Percentiles rank a stretch among this genome's conserved stretches.
Evolutionary conservation across 2,329 filamentous ascomycete genomes (phyloP).

Genomic region (Stemphylium beticola): DNA sequence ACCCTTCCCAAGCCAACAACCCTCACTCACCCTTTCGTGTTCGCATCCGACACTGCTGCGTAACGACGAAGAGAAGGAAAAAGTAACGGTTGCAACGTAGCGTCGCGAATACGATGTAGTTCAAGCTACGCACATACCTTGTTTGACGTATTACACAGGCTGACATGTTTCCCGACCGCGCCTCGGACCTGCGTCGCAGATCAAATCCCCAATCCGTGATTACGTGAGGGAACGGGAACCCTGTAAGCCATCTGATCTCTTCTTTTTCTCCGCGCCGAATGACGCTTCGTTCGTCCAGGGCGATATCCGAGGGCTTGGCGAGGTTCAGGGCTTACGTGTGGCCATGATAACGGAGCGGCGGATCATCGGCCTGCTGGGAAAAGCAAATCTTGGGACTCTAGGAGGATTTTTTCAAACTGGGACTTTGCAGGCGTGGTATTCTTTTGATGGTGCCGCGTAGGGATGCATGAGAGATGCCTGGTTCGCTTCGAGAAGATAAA

Average conservation of each 20-base stretch:
- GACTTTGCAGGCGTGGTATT: too few relatives aligned
- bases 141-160: neutral
- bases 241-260: neutral
- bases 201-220: neutral
- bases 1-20: neutral
- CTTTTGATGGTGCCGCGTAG: too few relatives aligned
- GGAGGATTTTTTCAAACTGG: too few relatives aligned
- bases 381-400: too few relatives aligned
- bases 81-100: neutral
- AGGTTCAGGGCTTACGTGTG: neutral
- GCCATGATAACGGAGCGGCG: neutral
- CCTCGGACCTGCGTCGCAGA: slow-evolving; percentile 9
- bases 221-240: neutral
- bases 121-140: neutral
- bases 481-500: too few relatives aligned
- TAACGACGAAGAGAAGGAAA: neutral
- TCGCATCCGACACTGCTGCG: neutral
- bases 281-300: slow-evolving; percentile 1
- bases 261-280: neutral
- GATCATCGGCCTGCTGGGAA: neutral
- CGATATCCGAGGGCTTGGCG: neutral
- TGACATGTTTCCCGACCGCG: neutral
- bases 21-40: neutral
- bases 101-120: neutral
- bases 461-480: too few relatives aligned